Evolutionary conservation across 192 early-diverging fungal species (phyloP).

Genomic region (Coemansia sp.): DNA sequence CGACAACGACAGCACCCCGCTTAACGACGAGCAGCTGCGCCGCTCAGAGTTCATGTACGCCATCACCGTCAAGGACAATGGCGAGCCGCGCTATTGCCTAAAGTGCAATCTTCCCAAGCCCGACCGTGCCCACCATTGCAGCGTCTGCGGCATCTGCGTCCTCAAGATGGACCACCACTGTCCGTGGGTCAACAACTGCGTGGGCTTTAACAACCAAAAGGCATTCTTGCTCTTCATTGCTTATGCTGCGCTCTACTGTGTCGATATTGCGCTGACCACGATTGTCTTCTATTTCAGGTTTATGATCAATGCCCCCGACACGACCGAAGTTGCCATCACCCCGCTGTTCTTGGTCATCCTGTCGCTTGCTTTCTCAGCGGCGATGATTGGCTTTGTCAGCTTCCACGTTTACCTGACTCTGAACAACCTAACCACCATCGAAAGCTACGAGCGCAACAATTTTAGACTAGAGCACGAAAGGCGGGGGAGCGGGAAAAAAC

Average conservation of each 20-base stretch:
- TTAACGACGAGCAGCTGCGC: slow-evolving; percentile 36
- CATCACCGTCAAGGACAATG: slow-evolving; percentile 51
- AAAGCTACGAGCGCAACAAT: slow-evolving; percentile 45
- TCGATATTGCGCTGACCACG: slow-evolving; percentile 9
- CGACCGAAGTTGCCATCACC: slow-evolving; percentile 12
- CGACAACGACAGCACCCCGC: slow-evolving; percentile 20
- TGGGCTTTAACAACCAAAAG: slow-evolving; percentile 76
- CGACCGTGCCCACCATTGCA: slow-evolving; percentile 80
- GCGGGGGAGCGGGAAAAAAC: slow-evolving; percentile 2
- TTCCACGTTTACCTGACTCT: slow-evolving; percentile 48
- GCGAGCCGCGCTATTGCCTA: slow-evolving; percentile 52
- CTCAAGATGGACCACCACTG: slow-evolving; percentile 81
- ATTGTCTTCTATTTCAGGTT: slow-evolving; percentile 22
- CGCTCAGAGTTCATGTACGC: slow-evolving; percentile 38
- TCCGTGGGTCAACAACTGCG: slow-evolving; percentile 82
- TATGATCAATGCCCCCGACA: slow-evolving; percentile 1
- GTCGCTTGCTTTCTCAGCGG: slow-evolving; percentile 25
- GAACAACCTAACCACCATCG: slow-evolving; percentile 51
- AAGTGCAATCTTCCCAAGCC: slow-evolving; percentile 70
- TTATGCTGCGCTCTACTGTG: slow-evolving; percentile 37
- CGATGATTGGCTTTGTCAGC: slow-evolving; percentile 31
- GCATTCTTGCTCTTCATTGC: slow-evolving; percentile 69
- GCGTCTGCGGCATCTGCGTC: slow-evolving; percentile 74
- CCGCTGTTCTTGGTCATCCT: slow-evolving; percentile 34
- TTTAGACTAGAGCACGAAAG: slow-evolving; percentile 8